These are phyloP conservation scores for Coprinellus micaceus DNA, from an alignment of 768 basidiomycete species.

Conservation along the genomic window DNA sequence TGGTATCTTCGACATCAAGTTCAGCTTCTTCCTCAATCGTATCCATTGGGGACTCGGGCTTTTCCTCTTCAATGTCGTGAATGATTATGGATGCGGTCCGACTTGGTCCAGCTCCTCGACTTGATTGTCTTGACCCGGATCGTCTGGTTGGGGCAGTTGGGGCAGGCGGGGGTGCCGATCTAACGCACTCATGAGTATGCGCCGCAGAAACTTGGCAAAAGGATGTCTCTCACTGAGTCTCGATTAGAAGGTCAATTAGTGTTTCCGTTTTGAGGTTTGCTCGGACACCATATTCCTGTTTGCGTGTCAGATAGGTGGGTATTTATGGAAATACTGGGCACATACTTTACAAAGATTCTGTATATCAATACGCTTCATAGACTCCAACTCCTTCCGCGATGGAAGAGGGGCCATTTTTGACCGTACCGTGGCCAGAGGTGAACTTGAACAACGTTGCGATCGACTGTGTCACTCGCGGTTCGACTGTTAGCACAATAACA, in stretches of 20 bases:
- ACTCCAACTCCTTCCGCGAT: conserved; percentile 38
- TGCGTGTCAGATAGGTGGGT: conserved; percentile 15
- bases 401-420: conserved; percentile 39
- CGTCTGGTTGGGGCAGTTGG: conserved; percentile 25
- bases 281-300: conserved; percentile 73
- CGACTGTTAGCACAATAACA: conserved; percentile 47
- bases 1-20: conserved; percentile 16
- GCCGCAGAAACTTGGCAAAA: background rate
- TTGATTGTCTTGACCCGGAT: conserved; percentile 33
- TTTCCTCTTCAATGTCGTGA: conserved; percentile 45
- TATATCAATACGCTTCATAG: conserved; percentile 43
- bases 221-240: conserved; percentile 41
- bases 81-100: conserved; percentile 45
- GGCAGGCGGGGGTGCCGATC: conserved; percentile 26
- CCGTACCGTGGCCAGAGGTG: conserved; percentile 11
- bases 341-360: conserved; percentile 72
- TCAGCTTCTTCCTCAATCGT: conserved; percentile 19
- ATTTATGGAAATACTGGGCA: background rate
- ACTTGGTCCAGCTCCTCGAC: conserved; percentile 37
- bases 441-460: conserved; percentile 3
- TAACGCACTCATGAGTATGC: conserved; percentile 13
- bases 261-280: conserved; percentile 81
- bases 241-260: conserved; percentile 69
- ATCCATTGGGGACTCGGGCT: conserved; percentile 28
- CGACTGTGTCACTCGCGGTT: conserved; percentile 32